These are phyloP conservation scores for Aspergillus panamensis DNA, from an alignment of 495 filamentous ascomycete genomes.

Conservation along the genomic window DNA sequence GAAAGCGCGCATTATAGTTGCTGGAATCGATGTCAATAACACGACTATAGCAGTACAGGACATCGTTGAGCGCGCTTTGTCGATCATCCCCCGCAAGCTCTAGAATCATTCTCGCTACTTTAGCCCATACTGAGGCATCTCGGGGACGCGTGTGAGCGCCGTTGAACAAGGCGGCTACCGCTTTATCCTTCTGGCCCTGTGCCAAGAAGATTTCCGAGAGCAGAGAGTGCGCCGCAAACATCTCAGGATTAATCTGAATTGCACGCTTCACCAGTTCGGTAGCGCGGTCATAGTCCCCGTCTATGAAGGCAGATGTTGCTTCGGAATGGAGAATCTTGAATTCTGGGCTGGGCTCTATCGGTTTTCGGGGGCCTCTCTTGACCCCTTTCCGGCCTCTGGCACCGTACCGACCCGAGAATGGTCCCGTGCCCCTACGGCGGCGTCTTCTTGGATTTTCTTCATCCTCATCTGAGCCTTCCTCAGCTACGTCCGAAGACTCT, in stretches of 20 bases:
- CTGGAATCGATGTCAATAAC: constrained; percentile 60
- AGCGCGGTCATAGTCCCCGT: constrained; percentile 61
- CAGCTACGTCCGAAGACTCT: constrained; percentile 16
- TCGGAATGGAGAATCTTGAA: constrained; percentile 69
- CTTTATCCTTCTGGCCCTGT: constrained; percentile 62
- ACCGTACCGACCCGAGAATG: constrained; percentile 42
- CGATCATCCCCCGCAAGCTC: constrained; percentile 56
- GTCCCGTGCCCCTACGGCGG: constrained; percentile 37
- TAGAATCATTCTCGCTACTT: constrained; percentile 62
- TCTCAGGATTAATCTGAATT: constrained; percentile 79
- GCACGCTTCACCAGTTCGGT: constrained; percentile 61
- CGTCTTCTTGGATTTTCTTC: constrained; percentile 29
- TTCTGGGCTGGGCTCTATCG: constrained; percentile 67
- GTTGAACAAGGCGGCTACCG: constrained; percentile 62
- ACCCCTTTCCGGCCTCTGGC: constrained; percentile 48
- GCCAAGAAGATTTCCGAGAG: constrained; percentile 69
- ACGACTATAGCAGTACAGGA: constrained; percentile 65
- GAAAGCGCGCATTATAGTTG: constrained; percentile 56
- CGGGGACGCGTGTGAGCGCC: constrained; percentile 71
- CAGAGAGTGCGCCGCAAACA: constrained; percentile 72
- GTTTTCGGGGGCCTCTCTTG: constrained; percentile 64
- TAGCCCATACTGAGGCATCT: constrained; percentile 63
- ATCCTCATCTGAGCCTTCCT: constrained; percentile 28
- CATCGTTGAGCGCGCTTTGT: constrained; percentile 49
- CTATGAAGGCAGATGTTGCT: constrained; percentile 67